Base-by-base conservation (phyloP, 208 protist genomes). In the Wallacemonas sp. region DNA sequence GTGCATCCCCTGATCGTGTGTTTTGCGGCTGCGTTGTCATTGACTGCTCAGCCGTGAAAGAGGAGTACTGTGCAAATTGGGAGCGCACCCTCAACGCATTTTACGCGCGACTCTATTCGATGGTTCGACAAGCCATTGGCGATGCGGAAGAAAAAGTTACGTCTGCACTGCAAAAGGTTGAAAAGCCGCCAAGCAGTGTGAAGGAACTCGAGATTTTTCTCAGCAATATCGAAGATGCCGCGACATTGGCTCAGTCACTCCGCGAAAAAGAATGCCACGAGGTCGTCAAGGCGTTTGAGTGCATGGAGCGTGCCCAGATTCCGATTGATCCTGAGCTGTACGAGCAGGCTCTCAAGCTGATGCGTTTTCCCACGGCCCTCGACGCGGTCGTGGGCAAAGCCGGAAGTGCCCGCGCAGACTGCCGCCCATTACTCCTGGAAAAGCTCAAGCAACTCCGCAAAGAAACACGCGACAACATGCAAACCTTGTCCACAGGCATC, bases 11-110 rank as follows among this genome's bases (percentile, higher is more conserved):
- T n/a, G 74, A 88, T 68, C 54, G 78, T 57, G 81, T 96, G 14
- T 91, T 83, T 61, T 88, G 76, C 68, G 87, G 87, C n/a, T 82
- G 82, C 33, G 76, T 96, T 55, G 81, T 78, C 17, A 83, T 96
- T 34, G 72, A 76, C 26, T 91, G 83, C 61, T 70, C 48, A 23
- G 68, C 76, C 1, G 56, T 93, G 6, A 89, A 88, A 58, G 56
- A 66, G 27, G 72, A 81, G 36, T 85, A 87, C 36, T 54, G 33
- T 6, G 68, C 70, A 27, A 68, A 87, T 12, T 96, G 90, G 90
- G 55, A 77, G 24, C 44, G 49, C 27, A 88, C 82, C 61, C 49
- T 90, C 23, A 30, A 78, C 36, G 57, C 72, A 14, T 85, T 92
- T 66, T 85, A 83, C 41, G 33, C 23, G 23, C 62, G 65, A 26